These are phyloP conservation scores for Apiospora kogelbergensis DNA, from an alignment of 2,329 filamentous ascomycete species.

Conservation along the genomic window DNA sequence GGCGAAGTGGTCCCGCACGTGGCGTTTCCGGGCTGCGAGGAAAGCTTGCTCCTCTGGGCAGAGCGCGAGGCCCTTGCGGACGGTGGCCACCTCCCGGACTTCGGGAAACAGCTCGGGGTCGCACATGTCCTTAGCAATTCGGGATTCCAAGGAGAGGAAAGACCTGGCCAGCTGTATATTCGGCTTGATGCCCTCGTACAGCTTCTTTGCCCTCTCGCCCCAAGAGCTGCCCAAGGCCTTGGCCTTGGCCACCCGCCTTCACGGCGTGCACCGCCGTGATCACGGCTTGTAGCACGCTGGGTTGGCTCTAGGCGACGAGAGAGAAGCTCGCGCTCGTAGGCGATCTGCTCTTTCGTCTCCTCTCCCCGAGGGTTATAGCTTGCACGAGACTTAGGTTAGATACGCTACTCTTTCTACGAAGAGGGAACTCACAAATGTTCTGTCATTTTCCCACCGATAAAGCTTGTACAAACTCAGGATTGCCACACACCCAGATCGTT, in stretches of 20 bases:
- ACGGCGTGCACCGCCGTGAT: neutral
- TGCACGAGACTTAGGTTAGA: neutral
- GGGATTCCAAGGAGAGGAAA: neutral
- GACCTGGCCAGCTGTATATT: neutral
- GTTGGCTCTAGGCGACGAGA: neutral
- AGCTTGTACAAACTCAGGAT: neutral
- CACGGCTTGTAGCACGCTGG: neutral
- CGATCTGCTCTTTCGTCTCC: neutral
- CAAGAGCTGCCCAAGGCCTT: neutral
- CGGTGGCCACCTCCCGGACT: neutral
- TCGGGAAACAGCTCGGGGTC: neutral
- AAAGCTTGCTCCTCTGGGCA: neutral
- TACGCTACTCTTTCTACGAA: neutral
- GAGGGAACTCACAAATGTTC: neutral
- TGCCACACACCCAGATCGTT: neutral
- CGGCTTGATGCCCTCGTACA: neutral
- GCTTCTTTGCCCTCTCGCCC: neutral
- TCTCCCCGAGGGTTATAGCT: neutral
- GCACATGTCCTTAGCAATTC: neutral
- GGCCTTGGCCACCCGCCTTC: neutral
- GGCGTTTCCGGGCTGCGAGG: neutral
- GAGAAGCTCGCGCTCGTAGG: neutral
- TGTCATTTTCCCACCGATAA: neutral
- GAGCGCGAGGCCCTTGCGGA: neutral
- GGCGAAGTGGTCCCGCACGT: neutral